phyloP scores from a whole-genome alignment of 2,329 filamentous ascomycete species.

The Ascochyta fabae region DNA sequence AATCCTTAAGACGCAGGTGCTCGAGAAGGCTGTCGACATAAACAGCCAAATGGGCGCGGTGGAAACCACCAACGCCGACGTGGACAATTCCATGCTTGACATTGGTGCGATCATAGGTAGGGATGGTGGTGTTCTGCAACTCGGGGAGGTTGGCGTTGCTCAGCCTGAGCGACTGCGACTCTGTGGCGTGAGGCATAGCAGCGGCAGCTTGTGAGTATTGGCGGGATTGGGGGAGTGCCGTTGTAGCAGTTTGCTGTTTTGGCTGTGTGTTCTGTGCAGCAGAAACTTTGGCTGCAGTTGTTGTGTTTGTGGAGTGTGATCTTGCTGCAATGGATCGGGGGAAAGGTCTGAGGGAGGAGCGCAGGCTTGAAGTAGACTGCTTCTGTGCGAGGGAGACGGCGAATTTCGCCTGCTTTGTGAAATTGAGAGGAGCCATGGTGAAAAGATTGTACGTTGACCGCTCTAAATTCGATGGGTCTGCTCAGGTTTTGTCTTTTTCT shows the following conservation, averaged over 20 bases:
- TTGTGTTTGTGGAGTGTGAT: slow-evolving; percentile 14
- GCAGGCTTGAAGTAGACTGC: slow-evolving; percentile 16
- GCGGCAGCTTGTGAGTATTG: slow-evolving; percentile 16
- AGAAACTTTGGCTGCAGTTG: slow-evolving; percentile 6
- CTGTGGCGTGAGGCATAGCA: slow-evolving; percentile 17
- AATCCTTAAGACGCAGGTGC: slow-evolving; percentile 34
- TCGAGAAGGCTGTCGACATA: slow-evolving; percentile 38
- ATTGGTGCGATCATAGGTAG: slow-evolving; percentile 31
- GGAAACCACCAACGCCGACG: slow-evolving; percentile 39
- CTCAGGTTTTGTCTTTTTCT: slow-evolving; percentile 22
- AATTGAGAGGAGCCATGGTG: slow-evolving; percentile 18
- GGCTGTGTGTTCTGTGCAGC: slow-evolving; percentile 8
- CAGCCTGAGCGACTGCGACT: slow-evolving; percentile 20
- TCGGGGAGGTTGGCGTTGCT: slow-evolving; percentile 30
- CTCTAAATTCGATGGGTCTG: slow-evolving; percentile 15
- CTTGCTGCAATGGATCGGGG: slow-evolving; percentile 11
- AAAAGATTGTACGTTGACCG: slow-evolving; percentile 20
- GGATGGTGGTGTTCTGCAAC: slow-evolving; percentile 29
- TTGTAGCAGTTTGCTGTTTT: slow-evolving; percentile 5
- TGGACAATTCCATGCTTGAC: slow-evolving; percentile 41
- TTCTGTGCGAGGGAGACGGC: slow-evolving; percentile 17
- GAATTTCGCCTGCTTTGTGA: slow-evolving; percentile 18
- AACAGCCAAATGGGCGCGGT: slow-evolving; percentile 36
- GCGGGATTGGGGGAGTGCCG: slow-evolving; percentile 7
- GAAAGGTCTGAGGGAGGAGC: slow-evolving; percentile 10